Evolutionary conservation across 176 grass and related monocot genomes (phyloP).

Genomic region (Carex cristatella): DNA sequence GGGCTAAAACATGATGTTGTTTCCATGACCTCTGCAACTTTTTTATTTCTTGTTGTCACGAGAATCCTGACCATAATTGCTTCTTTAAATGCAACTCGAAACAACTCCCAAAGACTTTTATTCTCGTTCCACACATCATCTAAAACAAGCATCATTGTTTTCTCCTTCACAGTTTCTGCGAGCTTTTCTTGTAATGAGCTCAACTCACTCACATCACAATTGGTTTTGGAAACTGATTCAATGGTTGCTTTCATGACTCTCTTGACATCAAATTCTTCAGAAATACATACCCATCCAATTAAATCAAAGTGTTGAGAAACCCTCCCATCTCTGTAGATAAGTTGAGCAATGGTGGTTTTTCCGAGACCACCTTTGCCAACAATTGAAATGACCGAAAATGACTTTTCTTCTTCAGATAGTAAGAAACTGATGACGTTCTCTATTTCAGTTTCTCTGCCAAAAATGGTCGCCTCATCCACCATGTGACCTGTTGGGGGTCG

Average conservation of each 20-base stretch:
- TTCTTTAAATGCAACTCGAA: background rate
- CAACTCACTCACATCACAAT: background rate
- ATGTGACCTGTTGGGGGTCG: too few species aligned
- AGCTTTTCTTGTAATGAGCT: background rate
- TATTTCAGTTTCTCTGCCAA: too few species aligned
- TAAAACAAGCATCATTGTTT: background rate
- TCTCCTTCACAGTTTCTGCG: background rate
- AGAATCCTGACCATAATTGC: background rate
- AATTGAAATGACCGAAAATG: too few species aligned
- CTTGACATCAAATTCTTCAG: too few species aligned
- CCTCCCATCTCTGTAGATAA: too few species aligned
- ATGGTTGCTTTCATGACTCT: background rate
- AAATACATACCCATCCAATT: too few species aligned
- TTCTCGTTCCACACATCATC: background rate
- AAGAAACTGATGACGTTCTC: too few species aligned
- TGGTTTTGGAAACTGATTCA: background rate
- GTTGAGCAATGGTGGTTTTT: too few species aligned
- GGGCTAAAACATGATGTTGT: background rate
- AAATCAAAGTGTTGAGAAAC: too few species aligned
- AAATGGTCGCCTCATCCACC: too few species aligned
- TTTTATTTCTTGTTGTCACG: background rate
- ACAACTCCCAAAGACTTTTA: background rate
- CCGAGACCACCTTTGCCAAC: too few species aligned
- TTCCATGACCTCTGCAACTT: background rate
- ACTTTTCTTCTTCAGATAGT: too few species aligned